Evolutionary conservation across 352 stramenopile species (phyloP), one percentile per base, ranked within the genome.

Genomic region (Globisporangium spinosum): DNA sequence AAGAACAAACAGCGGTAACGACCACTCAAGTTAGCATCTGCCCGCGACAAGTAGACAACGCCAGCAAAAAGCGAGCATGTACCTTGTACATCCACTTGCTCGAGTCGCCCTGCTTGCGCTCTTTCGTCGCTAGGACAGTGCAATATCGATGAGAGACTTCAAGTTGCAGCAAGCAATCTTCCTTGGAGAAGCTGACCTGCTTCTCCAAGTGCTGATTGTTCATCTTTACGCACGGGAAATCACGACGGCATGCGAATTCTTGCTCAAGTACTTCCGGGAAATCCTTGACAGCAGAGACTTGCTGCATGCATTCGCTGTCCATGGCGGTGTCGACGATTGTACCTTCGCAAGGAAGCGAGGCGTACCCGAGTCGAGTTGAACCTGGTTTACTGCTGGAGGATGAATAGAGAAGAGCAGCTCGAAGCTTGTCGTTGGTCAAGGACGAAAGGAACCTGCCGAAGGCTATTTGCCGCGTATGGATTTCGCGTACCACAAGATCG

Each of bases 41-140:
- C 12, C 40, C 17, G 54, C 3, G 40, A 2, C 27, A 60, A 25
- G 17, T 2, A 56, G 6, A 56, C 10, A 20, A n/a, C 15, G 1
- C 20, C 17, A 34, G 22, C 38, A 32, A 47, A 27, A 23, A 0
- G n/a, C 17, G 9, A 27, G 13, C 32, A 34, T 23, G 13, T 58
- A 87, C 83, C 70, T 94, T 83, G 38, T 89, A 94, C 82, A 94
- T 90, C 85, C 85, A 94, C 57, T 83, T 82, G 3, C 83, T 83
- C 22, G 82, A 90, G 63, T 92, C 82, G 1, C 83, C 85, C 68
- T 89, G 82, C 17, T 79, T 79, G 15, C 83, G 76, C 60, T 85
- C 78, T 62, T 92, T 94, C 5, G 83, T 94, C 13, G 82, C 85
- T 25, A 88, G 59, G 2, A 90, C 82, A 1, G 85, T 89, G 64